Conservation (phyloP, 192 early-diverging fungal genomes). For the Endogone sp. region DNA sequence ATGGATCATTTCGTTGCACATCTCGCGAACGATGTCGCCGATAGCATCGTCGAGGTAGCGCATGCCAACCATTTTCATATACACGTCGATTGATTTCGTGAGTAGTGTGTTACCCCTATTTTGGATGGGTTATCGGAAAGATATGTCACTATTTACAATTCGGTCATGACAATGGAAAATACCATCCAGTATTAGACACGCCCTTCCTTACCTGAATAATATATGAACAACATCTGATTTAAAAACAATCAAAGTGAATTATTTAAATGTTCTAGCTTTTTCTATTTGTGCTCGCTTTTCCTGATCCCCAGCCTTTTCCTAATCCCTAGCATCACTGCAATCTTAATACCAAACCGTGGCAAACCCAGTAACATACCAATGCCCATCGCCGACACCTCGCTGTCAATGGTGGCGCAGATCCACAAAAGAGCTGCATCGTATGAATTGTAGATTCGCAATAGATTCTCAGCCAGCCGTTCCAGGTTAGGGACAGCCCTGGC, state of each 20-base stretch:
- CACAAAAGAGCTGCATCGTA: constrained; percentile 29
- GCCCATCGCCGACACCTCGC: constrained; percentile 36
- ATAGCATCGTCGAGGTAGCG: constrained; percentile 60
- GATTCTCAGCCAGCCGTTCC: constrained; percentile 32
- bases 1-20: constrained; percentile 42
- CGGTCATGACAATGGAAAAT: background rate
- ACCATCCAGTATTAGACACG: background rate
- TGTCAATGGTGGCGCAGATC: constrained; percentile 41
- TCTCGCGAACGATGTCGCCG: constrained; percentile 54
- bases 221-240: constrained; percentile 37
- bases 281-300: too few relatives aligned
- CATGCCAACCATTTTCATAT: constrained; percentile 65
- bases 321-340: too few relatives aligned
- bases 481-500: constrained; percentile 30
- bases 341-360: too few relatives aligned
- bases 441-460: constrained; percentile 37
- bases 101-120: constrained; percentile 57
- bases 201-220: constrained; percentile 45
- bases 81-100: constrained; percentile 63
- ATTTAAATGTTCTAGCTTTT: background rate
- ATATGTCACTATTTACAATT: too few relatives aligned
- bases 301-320: background rate
- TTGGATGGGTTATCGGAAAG: background rate
- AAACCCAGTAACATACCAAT: constrained; percentile 35
- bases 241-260: constrained; percentile 8